Evolutionary conservation across 83 land plant genomes (phyloP).

Genomic region (Picea abies): DNA sequence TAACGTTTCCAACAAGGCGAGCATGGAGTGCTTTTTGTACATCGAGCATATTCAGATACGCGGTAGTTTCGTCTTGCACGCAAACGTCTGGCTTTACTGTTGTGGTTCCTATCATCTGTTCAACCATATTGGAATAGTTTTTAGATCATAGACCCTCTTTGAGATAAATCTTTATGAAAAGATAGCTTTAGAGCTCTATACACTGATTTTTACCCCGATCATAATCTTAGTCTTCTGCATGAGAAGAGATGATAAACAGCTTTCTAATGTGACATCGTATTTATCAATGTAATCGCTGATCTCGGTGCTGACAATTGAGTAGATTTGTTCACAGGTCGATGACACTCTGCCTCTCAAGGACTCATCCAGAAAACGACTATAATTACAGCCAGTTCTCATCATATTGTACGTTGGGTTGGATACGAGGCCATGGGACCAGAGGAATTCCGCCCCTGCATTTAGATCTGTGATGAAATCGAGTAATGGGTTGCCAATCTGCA

Average conservation of each 20-base stretch:
- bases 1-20: conserved; percentile 2
- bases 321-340: conserved; percentile 49
- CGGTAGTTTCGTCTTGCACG: conserved; percentile 9
- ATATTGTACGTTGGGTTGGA: conserved; percentile 63
- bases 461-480: conserved; percentile 67
- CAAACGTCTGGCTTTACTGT: conserved; percentile 14
- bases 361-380: conserved; percentile 55
- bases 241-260: conserved; percentile 65
- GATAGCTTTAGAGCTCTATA: background rate
- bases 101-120: no score
- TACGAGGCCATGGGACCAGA: conserved; percentile 80
- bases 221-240: conserved; percentile 44
- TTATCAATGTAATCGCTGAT: conserved; percentile 68
- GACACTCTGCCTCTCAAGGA: conserved; percentile 55
- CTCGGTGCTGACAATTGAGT: conserved; percentile 55
- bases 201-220: background rate
- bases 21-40: conserved; percentile 19
- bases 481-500: conserved; percentile 71
- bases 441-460: conserved; percentile 64
- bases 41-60: conserved; percentile 9
- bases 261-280: conserved; percentile 80
- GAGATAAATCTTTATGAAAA: background rate
- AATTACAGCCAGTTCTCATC: conserved; percentile 57
- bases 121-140: no score
- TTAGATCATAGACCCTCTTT: background rate